These are phyloP conservation scores for Pseudozyma thailandica DNA, from an alignment of 1,284 basidiomycete species.

Conservation along the genomic window DNA sequence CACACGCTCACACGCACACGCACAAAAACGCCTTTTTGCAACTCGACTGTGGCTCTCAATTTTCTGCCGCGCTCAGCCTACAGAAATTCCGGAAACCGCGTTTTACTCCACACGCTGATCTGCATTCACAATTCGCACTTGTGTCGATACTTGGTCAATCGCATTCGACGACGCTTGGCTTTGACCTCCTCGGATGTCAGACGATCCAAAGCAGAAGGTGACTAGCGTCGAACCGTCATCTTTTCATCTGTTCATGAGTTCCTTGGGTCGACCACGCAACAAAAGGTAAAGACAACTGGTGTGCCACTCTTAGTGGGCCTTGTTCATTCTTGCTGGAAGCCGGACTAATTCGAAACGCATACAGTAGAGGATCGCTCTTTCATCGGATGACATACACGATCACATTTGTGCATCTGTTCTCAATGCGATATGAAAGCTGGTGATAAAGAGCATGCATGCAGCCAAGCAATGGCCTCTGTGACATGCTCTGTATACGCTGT, in stretches of 20 bases:
- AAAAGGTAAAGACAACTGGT: too few relatives aligned
- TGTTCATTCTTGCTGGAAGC: too few relatives aligned
- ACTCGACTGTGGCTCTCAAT: not conserved
- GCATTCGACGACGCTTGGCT: slow-evolving; percentile 1
- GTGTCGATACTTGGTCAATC: not conserved
- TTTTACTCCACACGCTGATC: slow-evolving; percentile 10
- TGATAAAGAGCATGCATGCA: not conserved
- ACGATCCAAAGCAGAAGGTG: too few relatives aligned
- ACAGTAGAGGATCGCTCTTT: too few relatives aligned
- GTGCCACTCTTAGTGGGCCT: too few relatives aligned
- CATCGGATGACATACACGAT: too few relatives aligned
- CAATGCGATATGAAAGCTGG: too few relatives aligned
- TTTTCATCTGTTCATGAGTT: too few relatives aligned
- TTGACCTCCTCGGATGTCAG: not conserved
- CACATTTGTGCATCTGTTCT: too few relatives aligned
- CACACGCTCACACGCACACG: slow-evolving; percentile 9
- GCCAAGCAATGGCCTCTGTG: not conserved
- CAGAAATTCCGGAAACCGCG: slow-evolving; percentile 7
- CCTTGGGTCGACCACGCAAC: too few relatives aligned
- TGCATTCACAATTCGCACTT: not conserved
- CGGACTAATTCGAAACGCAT: too few relatives aligned
- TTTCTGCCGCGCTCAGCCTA: slow-evolving; percentile 13
- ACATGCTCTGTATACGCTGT: not conserved
- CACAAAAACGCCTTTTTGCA: slow-evolving; percentile 3
- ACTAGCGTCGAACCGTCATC: too few relatives aligned